Conservation (phyloP, 192 early-diverging fungal species). For the Borealophlyctis nickersoniae region DNA sequence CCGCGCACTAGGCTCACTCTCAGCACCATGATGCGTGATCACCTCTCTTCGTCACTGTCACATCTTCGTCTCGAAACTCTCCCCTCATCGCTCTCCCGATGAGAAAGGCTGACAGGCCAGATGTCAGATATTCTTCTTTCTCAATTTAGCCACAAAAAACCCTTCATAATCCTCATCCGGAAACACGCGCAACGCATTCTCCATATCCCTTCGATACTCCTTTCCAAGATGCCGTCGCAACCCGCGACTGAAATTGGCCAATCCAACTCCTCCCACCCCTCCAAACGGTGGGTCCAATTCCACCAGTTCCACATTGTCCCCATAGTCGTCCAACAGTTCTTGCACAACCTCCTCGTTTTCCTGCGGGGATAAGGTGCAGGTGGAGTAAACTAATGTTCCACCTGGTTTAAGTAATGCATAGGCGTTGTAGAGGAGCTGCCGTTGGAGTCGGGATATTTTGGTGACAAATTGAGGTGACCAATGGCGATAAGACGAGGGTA, state of each 20-base stretch:
- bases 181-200: constrained; percentile 22
- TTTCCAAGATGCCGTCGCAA: not conserved
- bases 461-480: constrained; percentile 77
- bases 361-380: constrained; percentile 83
- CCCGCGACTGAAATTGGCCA: constrained; percentile 30
- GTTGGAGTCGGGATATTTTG: constrained; percentile 78
- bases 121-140: too few species aligned
- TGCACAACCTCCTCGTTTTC: constrained; percentile 90
- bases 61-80: too few species aligned
- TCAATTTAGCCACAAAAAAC: constrained; percentile 26
- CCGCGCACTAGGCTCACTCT: too few species aligned
- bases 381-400: constrained; percentile 89
- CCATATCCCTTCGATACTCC: constrained; percentile 1
- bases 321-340: constrained; percentile 76
- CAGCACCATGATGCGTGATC: too few species aligned
- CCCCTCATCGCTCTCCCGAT: too few species aligned
- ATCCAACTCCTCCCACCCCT: constrained; percentile 58
- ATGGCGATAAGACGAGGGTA: constrained; percentile 2
- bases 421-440: constrained; percentile 75
- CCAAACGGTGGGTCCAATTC: constrained; percentile 32
- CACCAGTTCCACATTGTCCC: constrained; percentile 75
- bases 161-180: constrained; percentile 26
- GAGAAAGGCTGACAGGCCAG: too few species aligned
- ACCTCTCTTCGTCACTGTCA: too few species aligned
- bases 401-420: constrained; percentile 79